Evolutionary conservation across 495 filamentous ascomycete species (phyloP).

Genomic region (Friedmanniomyces simplex): DNA sequence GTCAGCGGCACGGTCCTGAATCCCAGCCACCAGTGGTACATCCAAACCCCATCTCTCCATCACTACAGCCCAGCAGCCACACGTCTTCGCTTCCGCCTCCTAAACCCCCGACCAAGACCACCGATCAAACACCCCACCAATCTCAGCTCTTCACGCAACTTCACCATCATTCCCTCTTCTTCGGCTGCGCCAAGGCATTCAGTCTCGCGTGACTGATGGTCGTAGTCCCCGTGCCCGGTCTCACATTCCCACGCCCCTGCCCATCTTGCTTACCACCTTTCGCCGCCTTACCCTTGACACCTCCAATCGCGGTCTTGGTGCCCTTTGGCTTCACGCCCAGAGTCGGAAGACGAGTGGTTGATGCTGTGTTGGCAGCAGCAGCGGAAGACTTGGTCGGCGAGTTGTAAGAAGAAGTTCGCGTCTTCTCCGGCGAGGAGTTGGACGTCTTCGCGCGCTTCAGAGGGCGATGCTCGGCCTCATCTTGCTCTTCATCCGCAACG

Average conservation of each 20-base stretch:
- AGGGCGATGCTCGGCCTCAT: conserved; percentile 20
- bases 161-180: conserved; percentile 15
- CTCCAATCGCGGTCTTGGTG: background rate
- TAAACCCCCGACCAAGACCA: no score
- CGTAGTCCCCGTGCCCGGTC: background rate
- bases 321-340: conserved; percentile 19
- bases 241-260: conserved; percentile 5
- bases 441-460: conserved; percentile 26
- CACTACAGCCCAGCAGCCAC: no score
- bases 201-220: conserved; percentile 30
- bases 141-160: background rate
- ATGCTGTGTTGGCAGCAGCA: background rate
- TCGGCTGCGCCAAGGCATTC: conserved; percentile 31
- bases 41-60: background rate
- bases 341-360: conserved; percentile 4
- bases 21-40: no score
- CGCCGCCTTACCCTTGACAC: background rate
- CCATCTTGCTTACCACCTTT: background rate
- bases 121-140: no score
- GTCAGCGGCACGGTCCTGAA: no score
- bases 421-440: conserved; percentile 1
- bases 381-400: background rate
- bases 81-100: no score
- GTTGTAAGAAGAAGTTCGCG: background rate
- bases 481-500: conserved; percentile 1